These are phyloP conservation scores for Lycium ferocissimum DNA, from an alignment of 257 asterid species.

Conservation along the genomic window DNA sequence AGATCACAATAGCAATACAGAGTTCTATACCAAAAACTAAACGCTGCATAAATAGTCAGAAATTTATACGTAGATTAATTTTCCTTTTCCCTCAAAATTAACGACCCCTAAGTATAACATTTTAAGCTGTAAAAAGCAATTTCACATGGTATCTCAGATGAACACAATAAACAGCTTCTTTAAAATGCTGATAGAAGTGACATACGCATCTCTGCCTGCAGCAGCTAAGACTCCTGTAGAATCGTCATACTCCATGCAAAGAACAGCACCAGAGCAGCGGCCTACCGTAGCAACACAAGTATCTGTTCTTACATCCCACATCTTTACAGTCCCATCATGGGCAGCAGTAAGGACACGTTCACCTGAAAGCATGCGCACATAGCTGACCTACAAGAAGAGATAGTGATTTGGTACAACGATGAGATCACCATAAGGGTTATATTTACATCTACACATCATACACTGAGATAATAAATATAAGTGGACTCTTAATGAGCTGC, in stretches of 20 bases:
- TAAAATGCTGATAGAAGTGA: constrained; percentile 32
- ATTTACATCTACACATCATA: background rate
- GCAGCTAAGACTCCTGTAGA: constrained; percentile 90
- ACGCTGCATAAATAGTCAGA: background rate
- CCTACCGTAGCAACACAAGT: constrained; percentile 99
- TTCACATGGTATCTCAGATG: constrained; percentile 16
- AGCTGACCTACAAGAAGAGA: constrained; percentile 67
- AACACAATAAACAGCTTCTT: background rate
- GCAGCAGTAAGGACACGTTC: constrained; percentile 98
- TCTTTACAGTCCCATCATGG: constrained; percentile 96
- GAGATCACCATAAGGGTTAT: constrained; percentile 14
- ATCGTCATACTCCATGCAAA: constrained; percentile 95
- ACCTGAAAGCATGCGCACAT: constrained; percentile 91
- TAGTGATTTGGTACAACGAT: constrained; percentile 8
- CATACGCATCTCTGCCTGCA: constrained; percentile 95
- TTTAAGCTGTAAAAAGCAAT: constrained; percentile 4
- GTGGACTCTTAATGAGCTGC: constrained; percentile 1
- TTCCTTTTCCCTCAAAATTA: constrained; percentile 8
- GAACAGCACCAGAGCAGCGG: constrained; percentile 88
- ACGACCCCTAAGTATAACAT: background rate
- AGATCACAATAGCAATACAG: background rate
- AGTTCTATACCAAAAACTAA: background rate
- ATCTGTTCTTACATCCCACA: constrained; percentile 99
- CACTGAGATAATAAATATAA: background rate
- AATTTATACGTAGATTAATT: background rate